Percentiles rank a stretch among this genome's conserved stretches.
Conservation (phyloP, 176 grass and related monocot species). For the Areca catechu region DNA sequence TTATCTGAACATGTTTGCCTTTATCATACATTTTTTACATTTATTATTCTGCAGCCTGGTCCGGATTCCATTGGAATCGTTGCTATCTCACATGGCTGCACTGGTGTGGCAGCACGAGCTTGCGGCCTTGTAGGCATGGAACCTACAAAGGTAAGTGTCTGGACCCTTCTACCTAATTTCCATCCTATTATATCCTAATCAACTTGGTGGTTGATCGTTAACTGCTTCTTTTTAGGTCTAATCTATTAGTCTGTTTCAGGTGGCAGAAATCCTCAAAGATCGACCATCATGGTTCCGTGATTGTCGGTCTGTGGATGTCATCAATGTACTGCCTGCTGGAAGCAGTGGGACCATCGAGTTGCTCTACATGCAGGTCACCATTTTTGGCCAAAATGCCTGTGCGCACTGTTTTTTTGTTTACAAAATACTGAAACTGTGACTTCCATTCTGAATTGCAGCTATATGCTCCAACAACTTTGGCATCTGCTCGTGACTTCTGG, state of each 20-base stretch:
- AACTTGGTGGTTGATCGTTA: too few relatives aligned
- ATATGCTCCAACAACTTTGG: slow-evolving; percentile 78
- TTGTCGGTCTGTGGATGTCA: slow-evolving; percentile 77
- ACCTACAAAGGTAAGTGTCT: slow-evolving; percentile 56
- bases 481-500: slow-evolving; percentile 87
- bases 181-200: too few relatives aligned
- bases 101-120: slow-evolving; percentile 79
- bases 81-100: slow-evolving; percentile 89
- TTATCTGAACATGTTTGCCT: too few relatives aligned
- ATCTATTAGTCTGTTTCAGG: slow-evolving; percentile 28
- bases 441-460: slow-evolving; percentile 26
- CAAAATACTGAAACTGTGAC: not conserved
- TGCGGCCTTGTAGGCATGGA: slow-evolving; percentile 93
- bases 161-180: too few relatives aligned
- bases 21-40: not conserved
- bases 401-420: too few relatives aligned
- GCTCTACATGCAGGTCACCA: slow-evolving; percentile 83
- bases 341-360: slow-evolving; percentile 76
- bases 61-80: slow-evolving; percentile 99
- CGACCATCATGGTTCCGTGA: slow-evolving; percentile 60
- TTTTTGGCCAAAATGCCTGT: too few relatives aligned
- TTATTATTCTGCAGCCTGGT: slow-evolving; percentile 67
- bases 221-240: too few relatives aligned
- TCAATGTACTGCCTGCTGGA: slow-evolving; percentile 57
- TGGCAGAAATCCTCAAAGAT: slow-evolving; percentile 92